A percentile compares a stretch with the other conserved stretches of the same genome.
Conservation (phyloP, 2,329 filamentous ascomycete genomes). For the Nemania diffusa region DNA sequence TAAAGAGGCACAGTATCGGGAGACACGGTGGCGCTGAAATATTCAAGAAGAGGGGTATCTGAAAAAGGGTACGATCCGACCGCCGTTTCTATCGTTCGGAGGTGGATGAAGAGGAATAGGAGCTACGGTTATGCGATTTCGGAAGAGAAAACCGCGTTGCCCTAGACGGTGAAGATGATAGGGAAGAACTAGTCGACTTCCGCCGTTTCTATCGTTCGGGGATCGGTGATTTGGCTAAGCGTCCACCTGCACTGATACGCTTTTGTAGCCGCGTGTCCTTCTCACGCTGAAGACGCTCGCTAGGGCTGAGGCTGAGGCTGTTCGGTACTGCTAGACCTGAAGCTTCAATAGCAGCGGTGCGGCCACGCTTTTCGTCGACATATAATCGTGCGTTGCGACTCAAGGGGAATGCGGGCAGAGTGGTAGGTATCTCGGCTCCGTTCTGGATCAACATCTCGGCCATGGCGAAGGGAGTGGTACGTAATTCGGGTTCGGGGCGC, state of each 20-base stretch:
- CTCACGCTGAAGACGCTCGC: constrained; percentile 67
- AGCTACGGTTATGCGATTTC: constrained; percentile 41
- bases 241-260: constrained; percentile 79
- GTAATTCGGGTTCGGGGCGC: constrained; percentile 58
- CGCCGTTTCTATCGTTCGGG: constrained; percentile 59
- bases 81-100: constrained; percentile 51
- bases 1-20: constrained; percentile 39
- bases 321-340: constrained; percentile 63
- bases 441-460: constrained; percentile 94
- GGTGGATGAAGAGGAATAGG: constrained; percentile 44
- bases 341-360: constrained; percentile 56
- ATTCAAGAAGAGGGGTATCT: constrained; percentile 45
- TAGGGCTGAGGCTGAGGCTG: constrained; percentile 51
- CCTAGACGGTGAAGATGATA: constrained; percentile 37
- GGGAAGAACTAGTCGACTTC: constrained; percentile 45
- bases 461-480: constrained; percentile 79
- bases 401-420: constrained; percentile 83
- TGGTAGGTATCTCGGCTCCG: constrained; percentile 83
- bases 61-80: constrained; percentile 47
- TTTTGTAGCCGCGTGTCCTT: constrained; percentile 77
- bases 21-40: constrained; percentile 44
- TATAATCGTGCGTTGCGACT: constrained; percentile 84
- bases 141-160: constrained; percentile 38
- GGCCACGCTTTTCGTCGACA: constrained; percentile 78
- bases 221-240: constrained; percentile 73